Percentiles rank a stretch among this genome's conserved stretches.
Conservation (phyloP, 2,329 filamentous ascomycete species). For the Alternaria panax region DNA sequence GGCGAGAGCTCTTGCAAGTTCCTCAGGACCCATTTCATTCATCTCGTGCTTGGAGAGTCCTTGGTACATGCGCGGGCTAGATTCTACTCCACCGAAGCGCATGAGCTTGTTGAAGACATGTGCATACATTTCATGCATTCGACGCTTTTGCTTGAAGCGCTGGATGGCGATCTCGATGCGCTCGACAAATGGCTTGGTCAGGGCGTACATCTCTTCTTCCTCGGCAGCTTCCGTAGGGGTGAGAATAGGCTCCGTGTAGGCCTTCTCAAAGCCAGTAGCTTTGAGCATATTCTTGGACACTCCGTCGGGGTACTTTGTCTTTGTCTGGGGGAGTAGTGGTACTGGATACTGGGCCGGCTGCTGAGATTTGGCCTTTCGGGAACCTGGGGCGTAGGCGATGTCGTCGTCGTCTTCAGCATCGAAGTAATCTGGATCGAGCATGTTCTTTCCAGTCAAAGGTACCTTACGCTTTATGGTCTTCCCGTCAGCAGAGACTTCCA, state of each 20-base stretch:
- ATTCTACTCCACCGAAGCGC: slow-evolving; percentile 80
- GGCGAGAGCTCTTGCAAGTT: slow-evolving; percentile 70
- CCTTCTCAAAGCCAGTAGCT: slow-evolving; percentile 66
- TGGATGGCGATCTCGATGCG: slow-evolving; percentile 87
- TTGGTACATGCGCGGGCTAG: slow-evolving; percentile 67
- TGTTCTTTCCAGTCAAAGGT: slow-evolving; percentile 46
- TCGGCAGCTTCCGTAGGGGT: slow-evolving; percentile 72
- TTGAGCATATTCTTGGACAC: slow-evolving; percentile 53
- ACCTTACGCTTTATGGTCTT: slow-evolving; percentile 54
- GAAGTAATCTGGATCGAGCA: slow-evolving; percentile 39
- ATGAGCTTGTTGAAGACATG: slow-evolving; percentile 82
- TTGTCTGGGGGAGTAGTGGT: slow-evolving; percentile 36
- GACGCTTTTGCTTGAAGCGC: slow-evolving; percentile 78
- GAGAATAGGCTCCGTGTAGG: slow-evolving; percentile 79
- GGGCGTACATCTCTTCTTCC: slow-evolving; percentile 73
- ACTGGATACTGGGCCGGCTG: slow-evolving; percentile 35
- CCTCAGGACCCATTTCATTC: slow-evolving; percentile 66
- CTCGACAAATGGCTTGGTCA: slow-evolving; percentile 59
- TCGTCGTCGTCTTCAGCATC: slow-evolving; percentile 31
- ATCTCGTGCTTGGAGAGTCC: slow-evolving; percentile 68
- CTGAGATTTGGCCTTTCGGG: slow-evolving; percentile 2
- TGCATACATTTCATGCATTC: slow-evolving; percentile 68
- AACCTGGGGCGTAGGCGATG: slow-evolving; percentile 43
- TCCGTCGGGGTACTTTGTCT: slow-evolving; percentile 41
- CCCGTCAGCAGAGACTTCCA: slow-evolving; percentile 53